phyloP scores from a whole-genome alignment of 352 stramenopile genomes.

The Globisporangium orthogonon region DNA sequence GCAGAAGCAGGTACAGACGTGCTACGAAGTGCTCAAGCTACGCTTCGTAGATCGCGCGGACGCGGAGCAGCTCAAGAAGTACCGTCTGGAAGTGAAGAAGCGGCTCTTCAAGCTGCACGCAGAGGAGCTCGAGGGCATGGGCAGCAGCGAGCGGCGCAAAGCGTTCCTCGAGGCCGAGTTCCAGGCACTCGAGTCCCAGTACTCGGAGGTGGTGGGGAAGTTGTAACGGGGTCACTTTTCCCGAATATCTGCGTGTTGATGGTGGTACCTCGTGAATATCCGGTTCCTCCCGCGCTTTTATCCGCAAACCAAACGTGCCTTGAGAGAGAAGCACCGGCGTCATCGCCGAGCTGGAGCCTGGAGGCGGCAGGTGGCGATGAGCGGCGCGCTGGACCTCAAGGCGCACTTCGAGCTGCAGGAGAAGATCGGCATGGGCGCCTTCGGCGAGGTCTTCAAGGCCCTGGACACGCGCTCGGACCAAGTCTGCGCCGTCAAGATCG shows the following conservation, averaged over 20 bases:
- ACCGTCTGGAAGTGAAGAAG: constrained; percentile 77
- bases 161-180: constrained; percentile 72
- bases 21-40: constrained; percentile 75
- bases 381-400: constrained; percentile 36
- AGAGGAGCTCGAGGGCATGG: constrained; percentile 74
- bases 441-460: constrained; percentile 77
- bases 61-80: constrained; percentile 52
- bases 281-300: not conserved
- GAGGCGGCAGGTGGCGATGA: constrained; percentile 21
- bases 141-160: constrained; percentile 58
- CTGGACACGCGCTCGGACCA: constrained; percentile 63
- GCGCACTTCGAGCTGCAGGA: constrained; percentile 74
- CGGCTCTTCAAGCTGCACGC: constrained; percentile 59
- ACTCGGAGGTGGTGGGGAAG: constrained; percentile 34
- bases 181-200: constrained; percentile 39
- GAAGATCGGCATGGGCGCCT: constrained; percentile 76
- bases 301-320: not conserved
- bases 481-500: constrained; percentile 79
- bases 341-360: not conserved
- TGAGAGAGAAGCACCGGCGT: not conserved
- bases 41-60: constrained; percentile 42
- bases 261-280: not conserved
- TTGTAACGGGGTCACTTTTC: not conserved
- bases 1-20: constrained; percentile 67
- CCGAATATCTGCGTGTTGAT: not conserved